Conservation (phyloP, 192 early-diverging fungal genomes). For the Pilobolus umbonatus region DNA sequence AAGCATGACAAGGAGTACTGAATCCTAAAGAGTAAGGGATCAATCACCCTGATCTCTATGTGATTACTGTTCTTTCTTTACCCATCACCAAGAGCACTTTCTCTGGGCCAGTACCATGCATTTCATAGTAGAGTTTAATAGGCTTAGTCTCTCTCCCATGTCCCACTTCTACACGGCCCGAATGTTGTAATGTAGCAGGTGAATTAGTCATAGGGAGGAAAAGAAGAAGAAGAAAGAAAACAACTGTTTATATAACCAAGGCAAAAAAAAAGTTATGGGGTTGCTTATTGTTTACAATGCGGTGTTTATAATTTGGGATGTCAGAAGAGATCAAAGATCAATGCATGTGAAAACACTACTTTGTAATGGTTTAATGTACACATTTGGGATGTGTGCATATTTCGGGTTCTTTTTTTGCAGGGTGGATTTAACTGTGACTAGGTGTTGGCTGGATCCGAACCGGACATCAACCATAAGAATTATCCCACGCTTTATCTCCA, state of each 20-base stretch:
- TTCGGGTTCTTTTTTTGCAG: background rate
- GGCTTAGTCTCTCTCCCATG: conserved; percentile 31
- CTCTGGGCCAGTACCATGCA: conserved; percentile 65
- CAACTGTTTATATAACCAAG: too few relatives aligned
- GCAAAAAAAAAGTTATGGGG: too few relatives aligned
- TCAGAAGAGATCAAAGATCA: too few relatives aligned
- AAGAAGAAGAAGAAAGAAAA: too few relatives aligned
- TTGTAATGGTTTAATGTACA: too few relatives aligned
- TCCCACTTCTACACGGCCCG: conserved; percentile 40
- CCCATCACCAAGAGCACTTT: conserved; percentile 78
- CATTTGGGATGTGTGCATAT: background rate
- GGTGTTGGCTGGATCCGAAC: conserved; percentile 2
- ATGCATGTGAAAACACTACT: background rate
- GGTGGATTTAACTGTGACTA: background rate
- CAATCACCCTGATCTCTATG: background rate
- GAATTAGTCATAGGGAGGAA: too few relatives aligned
- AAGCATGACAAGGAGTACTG: conserved; percentile 29
- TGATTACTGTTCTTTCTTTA: background rate
- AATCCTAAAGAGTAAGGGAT: conserved; percentile 7
- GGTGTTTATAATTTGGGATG: too few relatives aligned
- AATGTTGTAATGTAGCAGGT: conserved; percentile 16
- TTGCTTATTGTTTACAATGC: too few relatives aligned
- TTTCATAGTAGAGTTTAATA: conserved; percentile 72
- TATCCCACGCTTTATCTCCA: conserved; percentile 10
- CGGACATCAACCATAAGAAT: background rate